phyloP scores from a whole-genome alignment of 306 rosid species.

The Fagus crenata region DNA sequence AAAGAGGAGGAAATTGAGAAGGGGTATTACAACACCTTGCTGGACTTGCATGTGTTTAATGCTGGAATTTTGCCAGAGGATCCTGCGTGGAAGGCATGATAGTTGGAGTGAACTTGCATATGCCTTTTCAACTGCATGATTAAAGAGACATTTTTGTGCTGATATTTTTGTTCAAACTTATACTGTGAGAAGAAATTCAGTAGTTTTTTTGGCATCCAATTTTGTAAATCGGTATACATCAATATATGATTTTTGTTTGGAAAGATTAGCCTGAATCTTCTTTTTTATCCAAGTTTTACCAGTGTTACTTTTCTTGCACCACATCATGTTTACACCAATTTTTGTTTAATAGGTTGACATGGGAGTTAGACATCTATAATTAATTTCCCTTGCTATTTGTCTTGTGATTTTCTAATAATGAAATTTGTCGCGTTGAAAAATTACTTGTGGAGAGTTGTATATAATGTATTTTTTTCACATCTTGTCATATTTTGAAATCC shows the following conservation, averaged over 20 bases:
- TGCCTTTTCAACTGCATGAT: neutral
- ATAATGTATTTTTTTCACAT: too few relatives aligned
- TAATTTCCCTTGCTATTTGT: too few relatives aligned
- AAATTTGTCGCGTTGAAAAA: too few relatives aligned
- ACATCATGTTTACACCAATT: too few relatives aligned
- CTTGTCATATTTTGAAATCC: too few relatives aligned
- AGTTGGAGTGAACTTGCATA: neutral
- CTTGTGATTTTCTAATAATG: too few relatives aligned
- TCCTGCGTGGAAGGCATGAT: conserved; percentile 6
- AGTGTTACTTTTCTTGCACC: too few relatives aligned
- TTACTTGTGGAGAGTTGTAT: too few relatives aligned
- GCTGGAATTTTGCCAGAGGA: conserved; percentile 37
- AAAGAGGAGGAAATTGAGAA: conserved; percentile 80
- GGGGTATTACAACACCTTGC: conserved; percentile 68
- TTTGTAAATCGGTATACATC: neutral
- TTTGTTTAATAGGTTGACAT: too few relatives aligned
- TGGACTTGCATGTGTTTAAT: conserved; percentile 64
- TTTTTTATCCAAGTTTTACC: too few relatives aligned
- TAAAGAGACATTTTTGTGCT: neutral
- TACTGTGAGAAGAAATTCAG: neutral
- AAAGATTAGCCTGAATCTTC: too few relatives aligned
- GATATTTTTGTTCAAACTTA: conserved; percentile 7
- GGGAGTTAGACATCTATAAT: too few relatives aligned
- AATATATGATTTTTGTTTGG: neutral
- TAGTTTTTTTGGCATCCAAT: neutral